phyloP scores from a whole-genome alignment of 2,329 filamentous ascomycete genomes.

The Beauveria brongniartii region DNA sequence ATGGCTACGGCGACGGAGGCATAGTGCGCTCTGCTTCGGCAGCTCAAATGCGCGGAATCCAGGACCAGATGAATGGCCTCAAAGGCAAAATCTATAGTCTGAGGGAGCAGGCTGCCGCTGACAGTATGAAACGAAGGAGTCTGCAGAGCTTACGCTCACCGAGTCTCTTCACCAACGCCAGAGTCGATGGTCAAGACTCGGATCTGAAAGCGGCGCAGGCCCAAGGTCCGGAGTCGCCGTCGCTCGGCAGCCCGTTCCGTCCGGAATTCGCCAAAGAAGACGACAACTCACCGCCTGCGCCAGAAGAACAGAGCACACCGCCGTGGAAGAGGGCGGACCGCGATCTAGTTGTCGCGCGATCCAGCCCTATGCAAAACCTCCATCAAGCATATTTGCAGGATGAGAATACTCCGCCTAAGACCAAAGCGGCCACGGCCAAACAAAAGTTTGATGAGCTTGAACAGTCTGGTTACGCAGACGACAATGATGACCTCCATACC shows the following conservation, averaged over 20 bases:
- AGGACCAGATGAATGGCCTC: constrained; percentile 77
- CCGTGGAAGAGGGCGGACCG: not conserved
- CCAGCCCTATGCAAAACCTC: constrained; percentile 12
- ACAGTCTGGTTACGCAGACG: constrained; percentile 17
- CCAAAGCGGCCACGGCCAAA: constrained; percentile 15
- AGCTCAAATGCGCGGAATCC: constrained; percentile 64
- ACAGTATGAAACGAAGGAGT: constrained; percentile 70
- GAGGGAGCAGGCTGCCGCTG: constrained; percentile 69
- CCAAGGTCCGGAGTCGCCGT: constrained; percentile 11
- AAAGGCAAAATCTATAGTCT: constrained; percentile 78
- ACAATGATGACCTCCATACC: constrained; percentile 31
- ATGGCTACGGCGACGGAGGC: constrained; percentile 35
- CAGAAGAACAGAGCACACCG: not conserved
- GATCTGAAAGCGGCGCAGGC: constrained; percentile 14
- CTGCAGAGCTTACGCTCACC: constrained; percentile 66
- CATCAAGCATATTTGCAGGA: constrained; percentile 12
- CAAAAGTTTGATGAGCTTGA: constrained; percentile 21
- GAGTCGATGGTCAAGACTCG: constrained; percentile 22
- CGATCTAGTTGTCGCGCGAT: constrained; percentile 1
- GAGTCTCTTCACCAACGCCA: constrained; percentile 70
- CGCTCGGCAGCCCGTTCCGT: constrained; percentile 10
- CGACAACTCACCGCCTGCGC: constrained; percentile 1
- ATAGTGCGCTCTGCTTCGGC: constrained; percentile 61
- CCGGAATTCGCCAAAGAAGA: constrained; percentile 7
- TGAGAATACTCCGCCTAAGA: constrained; percentile 4